A percentile compares a stretch with the other conserved stretches of the same genome.
Conservation (phyloP, 208 protist species). For the Crithidia bombi region DNA sequence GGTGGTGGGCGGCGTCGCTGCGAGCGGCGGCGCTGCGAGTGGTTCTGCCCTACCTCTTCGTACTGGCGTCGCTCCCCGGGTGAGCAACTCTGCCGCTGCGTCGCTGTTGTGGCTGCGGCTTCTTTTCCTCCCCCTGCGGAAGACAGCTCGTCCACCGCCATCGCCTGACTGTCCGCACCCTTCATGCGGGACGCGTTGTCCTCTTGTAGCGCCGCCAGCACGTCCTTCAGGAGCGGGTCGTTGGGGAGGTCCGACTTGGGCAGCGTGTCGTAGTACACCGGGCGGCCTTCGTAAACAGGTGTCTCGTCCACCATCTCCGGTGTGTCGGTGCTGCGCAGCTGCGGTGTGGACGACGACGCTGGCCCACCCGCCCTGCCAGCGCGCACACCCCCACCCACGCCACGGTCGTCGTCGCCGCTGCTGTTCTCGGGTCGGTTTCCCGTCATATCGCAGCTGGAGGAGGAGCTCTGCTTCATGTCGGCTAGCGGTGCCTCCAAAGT, state of each 20-base stretch:
- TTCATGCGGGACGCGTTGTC: too few relatives aligned
- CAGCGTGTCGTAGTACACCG: constrained; percentile 32
- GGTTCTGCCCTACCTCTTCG: not conserved
- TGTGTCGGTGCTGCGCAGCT: constrained; percentile 4
- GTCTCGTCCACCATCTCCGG: not conserved
- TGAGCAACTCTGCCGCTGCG: not conserved
- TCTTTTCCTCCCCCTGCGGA: too few relatives aligned
- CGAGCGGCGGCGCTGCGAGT: not conserved
- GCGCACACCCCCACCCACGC: not conserved
- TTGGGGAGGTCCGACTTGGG: constrained; percentile 11
- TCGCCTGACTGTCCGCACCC: too few relatives aligned
- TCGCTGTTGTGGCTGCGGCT: not conserved
- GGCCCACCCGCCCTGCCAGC: not conserved
- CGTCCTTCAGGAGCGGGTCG: constrained; percentile 31
- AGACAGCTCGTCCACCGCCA: too few relatives aligned
- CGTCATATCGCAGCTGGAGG: constrained; percentile 25
- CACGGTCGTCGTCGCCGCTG: constrained; percentile 22
- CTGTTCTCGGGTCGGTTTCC: constrained; percentile 14
- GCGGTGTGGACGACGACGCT: not conserved
- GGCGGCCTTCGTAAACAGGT: constrained; percentile 15
- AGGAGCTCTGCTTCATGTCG: constrained; percentile 10
- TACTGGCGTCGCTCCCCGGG: not conserved
- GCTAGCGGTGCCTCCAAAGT: not conserved
- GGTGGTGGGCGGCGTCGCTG: not conserved
- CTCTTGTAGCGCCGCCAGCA: constrained; percentile 22